phyloP scores from a whole-genome alignment of 345 rosid genomes.

The Dovyalis caffra region DNA sequence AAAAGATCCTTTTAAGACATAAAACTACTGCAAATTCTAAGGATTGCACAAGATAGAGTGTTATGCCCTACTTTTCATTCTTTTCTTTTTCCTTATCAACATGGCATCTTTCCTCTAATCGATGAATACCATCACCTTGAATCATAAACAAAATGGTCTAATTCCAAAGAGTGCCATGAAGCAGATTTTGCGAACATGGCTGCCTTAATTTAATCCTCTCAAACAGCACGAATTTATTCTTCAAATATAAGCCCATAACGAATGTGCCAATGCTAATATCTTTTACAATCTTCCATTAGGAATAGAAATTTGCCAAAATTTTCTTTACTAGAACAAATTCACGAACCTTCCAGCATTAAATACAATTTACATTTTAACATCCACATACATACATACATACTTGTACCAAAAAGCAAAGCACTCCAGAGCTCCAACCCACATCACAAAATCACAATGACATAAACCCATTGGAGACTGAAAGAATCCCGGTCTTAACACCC shows the following conservation, averaged over 20 bases:
- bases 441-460: not conserved
- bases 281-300: not conserved
- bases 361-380: not conserved
- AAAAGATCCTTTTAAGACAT: not conserved
- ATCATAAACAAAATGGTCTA: not conserved
- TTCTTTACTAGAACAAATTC: not conserved
- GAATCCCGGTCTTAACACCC: not conserved
- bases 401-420: not conserved
- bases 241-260: not conserved
- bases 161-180: not conserved
- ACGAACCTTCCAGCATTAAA: not conserved
- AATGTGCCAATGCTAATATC: not conserved
- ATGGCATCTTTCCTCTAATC: not conserved
- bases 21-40: not conserved
- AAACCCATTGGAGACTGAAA: not conserved
- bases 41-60: not conserved
- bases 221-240: not conserved
- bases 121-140: not conserved
- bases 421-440: not conserved
- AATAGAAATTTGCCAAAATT: not conserved
- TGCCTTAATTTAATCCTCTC: not conserved
- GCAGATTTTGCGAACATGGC: not conserved
- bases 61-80: not conserved
- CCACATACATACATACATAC: not conserved
- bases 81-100: not conserved